A percentile compares a stretch with the other conserved stretches of the same genome.
phyloP scores from a whole-genome alignment of 345 rosid species.

The Raphanus raphanistrum region DNA sequence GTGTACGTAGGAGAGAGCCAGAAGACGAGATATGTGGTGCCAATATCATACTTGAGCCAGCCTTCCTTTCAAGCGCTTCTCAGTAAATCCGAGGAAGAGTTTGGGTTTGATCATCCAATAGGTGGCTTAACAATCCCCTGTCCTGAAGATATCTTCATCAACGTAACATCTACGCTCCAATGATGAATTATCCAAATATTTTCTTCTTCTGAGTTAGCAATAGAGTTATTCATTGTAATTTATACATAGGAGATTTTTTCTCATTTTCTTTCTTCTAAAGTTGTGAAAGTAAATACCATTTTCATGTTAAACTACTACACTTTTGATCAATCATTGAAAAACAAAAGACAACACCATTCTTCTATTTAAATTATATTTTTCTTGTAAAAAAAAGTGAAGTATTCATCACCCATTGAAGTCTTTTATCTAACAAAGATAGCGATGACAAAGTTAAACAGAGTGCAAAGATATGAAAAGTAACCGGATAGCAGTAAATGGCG shows the following conservation, averaged over 20 bases:
- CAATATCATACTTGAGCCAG: constrained; percentile 44
- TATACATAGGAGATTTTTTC: neutral
- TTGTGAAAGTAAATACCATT: neutral
- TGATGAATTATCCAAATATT: constrained; percentile 1
- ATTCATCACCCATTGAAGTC: neutral
- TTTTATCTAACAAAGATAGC: neutral
- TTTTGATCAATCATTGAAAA: constrained; percentile 8
- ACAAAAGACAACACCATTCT: neutral
- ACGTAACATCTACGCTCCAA: constrained; percentile 40
- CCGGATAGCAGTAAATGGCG: neutral
- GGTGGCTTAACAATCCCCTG: constrained; percentile 63
- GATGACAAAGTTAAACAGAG: neutral
- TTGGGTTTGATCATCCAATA: constrained; percentile 51
- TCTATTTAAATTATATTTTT: neutral
- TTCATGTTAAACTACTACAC: neutral
- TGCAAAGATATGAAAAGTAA: neutral
- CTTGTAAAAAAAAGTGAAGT: neutral
- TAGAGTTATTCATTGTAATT: constrained; percentile 26
- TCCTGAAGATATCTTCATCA: constrained; percentile 46
- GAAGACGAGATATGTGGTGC: constrained; percentile 52
- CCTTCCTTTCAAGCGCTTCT: constrained; percentile 51
- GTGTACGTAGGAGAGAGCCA: constrained; percentile 58
- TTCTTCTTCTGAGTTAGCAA: constrained; percentile 5
- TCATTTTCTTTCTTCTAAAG: constrained; percentile 5
- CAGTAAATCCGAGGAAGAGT: constrained; percentile 53